Base-by-base conservation (phyloP, 768 basidiomycete genomes). In the Amanita phalloides region DNA sequence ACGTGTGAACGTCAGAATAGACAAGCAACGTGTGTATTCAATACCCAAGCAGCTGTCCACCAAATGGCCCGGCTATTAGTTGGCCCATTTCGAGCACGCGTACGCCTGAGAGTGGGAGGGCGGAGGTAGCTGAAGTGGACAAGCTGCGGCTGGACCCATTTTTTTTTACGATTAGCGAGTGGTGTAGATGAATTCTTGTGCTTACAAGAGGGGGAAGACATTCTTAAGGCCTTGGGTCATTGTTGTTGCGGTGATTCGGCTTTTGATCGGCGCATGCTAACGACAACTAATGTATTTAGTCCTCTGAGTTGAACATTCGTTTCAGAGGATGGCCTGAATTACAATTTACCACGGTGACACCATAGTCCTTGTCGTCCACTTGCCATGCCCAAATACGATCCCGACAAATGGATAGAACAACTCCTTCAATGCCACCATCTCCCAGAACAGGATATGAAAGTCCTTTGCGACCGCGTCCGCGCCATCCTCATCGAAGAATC, bases 401-500 rank as follows among this genome's bases (percentile, higher is more conserved):
- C 84, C 52, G 84, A 83, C 70, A 81, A 78, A 70, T 96, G 94
- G 85, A 92, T 97, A 61, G 77, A 79, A 25, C 89, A 92, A 60
- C 83, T 98, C 54, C 83, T 83, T 71, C 68, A 78, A 57, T 96
- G 93, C 72, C 79, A 84, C 56, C 84, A 90, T 58, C 86, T 99
- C 47, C 79, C 89, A 13, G 96, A 99, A 69, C 64, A 79, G 9
- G 90, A 95, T 57, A 96, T 99, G 81, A 95, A 93, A 64, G 71
- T 84, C 39, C 82, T 99, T 45, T 98, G 95, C 73, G 80, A 91
- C 53, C 81, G 84, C 54, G 93, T 97, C 20, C 82, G 90, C 47
- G 78, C 84, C 45, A 84, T 94, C 45, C 77, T 96, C 35, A 84
- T 97, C 65, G 95, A 99, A 65, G 95, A 99, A 65, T 92, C 87